Base-by-base conservation (phyloP, 1,139 yeast species). In the Candida pseudoviswanathii region DNA sequence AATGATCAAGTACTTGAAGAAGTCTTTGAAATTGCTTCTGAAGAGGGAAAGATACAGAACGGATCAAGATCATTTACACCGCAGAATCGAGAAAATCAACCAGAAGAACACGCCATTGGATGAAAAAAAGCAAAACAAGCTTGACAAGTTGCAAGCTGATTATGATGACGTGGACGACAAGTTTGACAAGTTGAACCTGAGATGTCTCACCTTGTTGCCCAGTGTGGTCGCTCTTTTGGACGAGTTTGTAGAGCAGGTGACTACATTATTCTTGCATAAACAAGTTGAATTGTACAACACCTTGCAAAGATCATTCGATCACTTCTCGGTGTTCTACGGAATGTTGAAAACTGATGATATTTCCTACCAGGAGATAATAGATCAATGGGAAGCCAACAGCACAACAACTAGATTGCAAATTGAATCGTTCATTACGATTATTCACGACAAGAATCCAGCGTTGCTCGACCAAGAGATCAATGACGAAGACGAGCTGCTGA, bases 181-280 rank as follows among this genome's bases (percentile, higher is more conserved):
- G 8, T 79, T 65, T 54, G 59, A 61, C 24, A 69, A 68, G 8
- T 55, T 78, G 22, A 78, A 77, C 58, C 66, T 65, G 11, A 78
- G 76, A 51, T 61, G 75, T 11, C 70, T 68, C 48, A 47, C 72
- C 4, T 58, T 70, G 2, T 65, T 82, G 24, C 87, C 87, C 2
- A 78, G 75, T 51, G 66, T 77, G 3, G 61, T 80, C 45, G 62
- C 70, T 5, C 67, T 74, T 39, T 61, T 82, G 50, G 82, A 82
- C 32, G 86, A 82, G 60, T 81, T 81, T 54, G 65, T 82, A 11
- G 80, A 74, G 43, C 65, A 67, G 43, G 52, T 80, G 9, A 64
- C 78, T 4, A 65, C 72, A 48, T 64, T 67, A 57, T 52, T 65
- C 45, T 30, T 77, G 51, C 63, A 69, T 59, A 63, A 72, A 56